Evolutionary conservation across 441 rosid genomes (phyloP).

Genomic region (Mallotus repandus): DNA sequence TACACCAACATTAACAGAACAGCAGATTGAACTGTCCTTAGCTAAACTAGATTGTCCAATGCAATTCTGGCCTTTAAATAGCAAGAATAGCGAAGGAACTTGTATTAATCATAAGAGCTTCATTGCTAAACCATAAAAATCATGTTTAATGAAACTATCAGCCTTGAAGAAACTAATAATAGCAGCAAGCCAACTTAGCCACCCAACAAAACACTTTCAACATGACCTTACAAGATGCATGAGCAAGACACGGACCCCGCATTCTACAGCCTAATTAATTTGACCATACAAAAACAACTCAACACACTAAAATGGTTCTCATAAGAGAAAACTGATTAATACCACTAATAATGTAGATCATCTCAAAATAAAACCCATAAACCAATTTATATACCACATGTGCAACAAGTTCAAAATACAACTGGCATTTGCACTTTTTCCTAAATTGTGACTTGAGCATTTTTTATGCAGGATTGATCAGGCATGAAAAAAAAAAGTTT

Average conservation of each 20-base stretch:
- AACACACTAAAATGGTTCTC: not conserved
- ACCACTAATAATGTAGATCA: not conserved
- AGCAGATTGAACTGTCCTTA: not conserved
- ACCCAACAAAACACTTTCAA: not conserved
- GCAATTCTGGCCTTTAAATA: not conserved
- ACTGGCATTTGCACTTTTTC: not conserved
- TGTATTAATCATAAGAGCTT: not conserved
- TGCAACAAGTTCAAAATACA: not conserved
- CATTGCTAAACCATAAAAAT: not conserved
- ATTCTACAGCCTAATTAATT: not conserved
- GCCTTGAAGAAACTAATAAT: not conserved
- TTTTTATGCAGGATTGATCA: too few relatives aligned
- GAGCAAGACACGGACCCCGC: not conserved
- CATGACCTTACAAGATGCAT: not conserved
- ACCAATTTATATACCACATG: not conserved
- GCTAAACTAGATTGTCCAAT: too few relatives aligned
- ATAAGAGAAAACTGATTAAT: not conserved
- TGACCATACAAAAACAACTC: not conserved
- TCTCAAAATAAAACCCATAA: not conserved
- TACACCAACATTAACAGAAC: not conserved
- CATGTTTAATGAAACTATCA: not conserved
- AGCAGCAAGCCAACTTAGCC: not conserved
- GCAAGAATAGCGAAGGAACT: too few relatives aligned
- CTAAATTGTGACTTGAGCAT: not conserved
- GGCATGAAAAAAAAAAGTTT: slow-evolving; percentile 2